Base-by-base conservation (phyloP, 2,329 filamentous ascomycete species). In the Epichloe bromicola region DNA sequence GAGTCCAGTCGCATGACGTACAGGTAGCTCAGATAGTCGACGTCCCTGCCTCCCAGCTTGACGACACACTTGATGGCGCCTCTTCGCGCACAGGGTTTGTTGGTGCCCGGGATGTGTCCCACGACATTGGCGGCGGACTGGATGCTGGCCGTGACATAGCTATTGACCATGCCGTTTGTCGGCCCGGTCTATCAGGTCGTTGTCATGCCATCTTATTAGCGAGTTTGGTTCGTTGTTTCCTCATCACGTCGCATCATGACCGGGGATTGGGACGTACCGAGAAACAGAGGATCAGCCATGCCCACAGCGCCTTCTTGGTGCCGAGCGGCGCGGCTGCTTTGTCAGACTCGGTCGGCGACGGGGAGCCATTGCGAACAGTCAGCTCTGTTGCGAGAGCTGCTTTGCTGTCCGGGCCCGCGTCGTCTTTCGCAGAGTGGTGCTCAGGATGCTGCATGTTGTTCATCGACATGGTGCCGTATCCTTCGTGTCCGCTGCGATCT, bases 1-100 rank as follows among this genome's bases (percentile, higher is more conserved):
- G 7, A 38, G 26, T 39, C 5, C 14, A 10, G 4, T 4, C 5
- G 23, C 3, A 8, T 4, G 39, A 51, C 55, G 23, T 49, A 57
- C 56, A 57, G 41, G 17, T 57, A 57, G 43, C 56, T 57, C 37
- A 57, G 56, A 19, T 57, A 57, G 51, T 57, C 56, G 40, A 57
- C 54, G n/a, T 56, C 53, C 6, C 38, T 40, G 19, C 52, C 54
- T 26, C 56, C 56, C 15, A 57, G 48, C 45, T 55, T 57, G 23
- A 57, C 56, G 17, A 50, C 56, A 36, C 56, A 57, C n/a, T 50
- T 47, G 19, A 57, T 57, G 37, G 44, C 49, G 12, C 56, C 56
- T 15, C 56, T 53, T 19, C 56, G 51, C 5, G 56, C 56, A 36
- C 56, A 57, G 6, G 56, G 56, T 40, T 48, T 50, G 50, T 56